A percentile compares a stretch with the other conserved stretches of the same genome.
Evolutionary conservation across 163 green algal genomes (phyloP).

Genomic region (Prototheca wickerhamii): DNA sequence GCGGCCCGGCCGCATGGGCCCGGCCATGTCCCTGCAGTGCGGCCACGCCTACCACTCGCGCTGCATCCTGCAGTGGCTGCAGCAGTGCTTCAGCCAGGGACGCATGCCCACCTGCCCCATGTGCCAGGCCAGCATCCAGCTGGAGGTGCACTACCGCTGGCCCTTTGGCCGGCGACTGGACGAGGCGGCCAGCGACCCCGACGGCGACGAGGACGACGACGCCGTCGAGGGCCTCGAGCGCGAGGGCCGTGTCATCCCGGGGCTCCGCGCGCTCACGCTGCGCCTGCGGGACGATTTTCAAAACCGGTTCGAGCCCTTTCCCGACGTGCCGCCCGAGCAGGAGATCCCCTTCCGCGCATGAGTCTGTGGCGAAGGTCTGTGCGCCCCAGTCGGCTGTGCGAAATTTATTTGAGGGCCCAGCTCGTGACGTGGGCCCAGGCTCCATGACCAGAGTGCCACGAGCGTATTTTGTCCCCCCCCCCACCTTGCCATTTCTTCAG

Average conservation of each 20-base stretch:
- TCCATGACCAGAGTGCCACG: too few relatives aligned
- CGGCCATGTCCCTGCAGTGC: constrained; percentile 33
- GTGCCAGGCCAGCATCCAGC: constrained; percentile 60
- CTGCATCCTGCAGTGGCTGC: constrained; percentile 65
- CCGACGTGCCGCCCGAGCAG: neutral
- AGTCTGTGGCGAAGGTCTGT: too few relatives aligned
- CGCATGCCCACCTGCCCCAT: constrained; percentile 61
- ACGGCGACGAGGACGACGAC: neutral
- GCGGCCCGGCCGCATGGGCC: too few relatives aligned
- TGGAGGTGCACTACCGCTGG: constrained; percentile 47
- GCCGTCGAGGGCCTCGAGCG: neutral
- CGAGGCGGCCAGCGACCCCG: neutral
- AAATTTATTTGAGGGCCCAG: too few relatives aligned
- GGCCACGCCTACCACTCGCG: constrained; percentile 49
- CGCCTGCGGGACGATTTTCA: constrained; percentile 13
- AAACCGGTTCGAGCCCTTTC: constrained; percentile 5
- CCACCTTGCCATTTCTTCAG: too few relatives aligned
- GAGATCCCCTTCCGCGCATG: too few relatives aligned
- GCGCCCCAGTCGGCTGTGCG: too few relatives aligned
- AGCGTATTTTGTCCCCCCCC: too few relatives aligned
- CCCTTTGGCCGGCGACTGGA: constrained; percentile 5
- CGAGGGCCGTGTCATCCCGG: constrained; percentile 9
- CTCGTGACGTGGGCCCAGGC: too few relatives aligned
- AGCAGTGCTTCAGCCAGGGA: constrained; percentile 61
- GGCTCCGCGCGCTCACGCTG: constrained; percentile 8